Percentiles rank a stretch among this genome's conserved stretches.
Conservation (phyloP, 1,139 yeast species). For the Schwanniomyces etchellsii region DNA sequence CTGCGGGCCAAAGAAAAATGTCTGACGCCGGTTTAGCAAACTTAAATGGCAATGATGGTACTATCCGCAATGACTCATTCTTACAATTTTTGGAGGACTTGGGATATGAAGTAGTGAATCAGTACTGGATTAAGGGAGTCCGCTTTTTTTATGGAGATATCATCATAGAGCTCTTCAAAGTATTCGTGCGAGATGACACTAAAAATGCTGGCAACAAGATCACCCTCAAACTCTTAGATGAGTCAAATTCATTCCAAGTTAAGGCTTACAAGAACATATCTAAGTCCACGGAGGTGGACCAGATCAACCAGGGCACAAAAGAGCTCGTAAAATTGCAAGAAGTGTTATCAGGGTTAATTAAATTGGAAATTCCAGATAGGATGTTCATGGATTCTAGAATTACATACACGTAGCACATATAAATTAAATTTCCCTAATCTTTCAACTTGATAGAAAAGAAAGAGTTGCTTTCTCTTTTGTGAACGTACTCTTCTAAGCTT, state of each 20-base stretch:
- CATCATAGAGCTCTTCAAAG: conserved; percentile 54
- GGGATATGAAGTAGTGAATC: conserved; percentile 65
- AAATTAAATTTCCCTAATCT: not conserved
- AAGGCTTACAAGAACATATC: conserved; percentile 67
- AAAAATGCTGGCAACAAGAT: conserved; percentile 18
- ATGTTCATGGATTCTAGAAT: conserved; percentile 72
- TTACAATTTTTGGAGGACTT: conserved; percentile 53
- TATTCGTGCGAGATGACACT: conserved; percentile 38
- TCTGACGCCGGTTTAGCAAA: conserved; percentile 3
- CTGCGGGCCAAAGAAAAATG: conserved; percentile 6
- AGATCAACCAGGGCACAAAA: conserved; percentile 59
- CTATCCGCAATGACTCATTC: conserved; percentile 29
- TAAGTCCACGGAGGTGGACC: conserved; percentile 70
- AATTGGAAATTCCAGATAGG: conserved; percentile 70
- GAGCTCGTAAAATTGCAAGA: conserved; percentile 58
- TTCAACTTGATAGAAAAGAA: not conserved
- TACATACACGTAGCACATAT: conserved; percentile 15
- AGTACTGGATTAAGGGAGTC: conserved; percentile 62
- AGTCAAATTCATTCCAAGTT: conserved; percentile 53
- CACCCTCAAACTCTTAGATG: conserved; percentile 45
- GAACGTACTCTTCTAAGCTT: conserved; percentile 3
- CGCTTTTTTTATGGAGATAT: conserved; percentile 62
- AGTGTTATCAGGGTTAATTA: conserved; percentile 61
- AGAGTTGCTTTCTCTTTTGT: not conserved
- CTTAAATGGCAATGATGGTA: conserved; percentile 2